Base-by-base conservation (phyloP, 441 rosid species). In the Pelargonium citronellum region DNA sequence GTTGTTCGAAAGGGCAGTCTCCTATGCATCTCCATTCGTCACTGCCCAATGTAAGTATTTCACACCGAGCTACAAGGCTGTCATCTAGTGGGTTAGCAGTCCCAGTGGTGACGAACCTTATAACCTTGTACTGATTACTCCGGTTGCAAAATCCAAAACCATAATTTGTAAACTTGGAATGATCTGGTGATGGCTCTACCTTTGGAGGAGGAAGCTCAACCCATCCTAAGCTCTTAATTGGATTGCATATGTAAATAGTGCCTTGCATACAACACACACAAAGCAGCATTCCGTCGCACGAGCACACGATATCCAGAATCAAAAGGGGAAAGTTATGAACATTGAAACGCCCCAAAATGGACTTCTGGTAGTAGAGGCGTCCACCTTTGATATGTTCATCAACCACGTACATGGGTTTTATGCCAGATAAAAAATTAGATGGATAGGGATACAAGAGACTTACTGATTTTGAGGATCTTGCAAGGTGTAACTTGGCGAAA, bases 401-500 rank as follows among this genome's bases (percentile, higher is more conserved):
- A 53, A 53, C 58, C 58, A 53, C 16, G 19, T 15, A 53, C 16
- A 53, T 53, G 58, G 5, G 58, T 53, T n/a, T 53, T 53, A 4
- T n/a, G 8, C 19, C 19, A 53, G 58, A 53, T 4, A 7, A 53
- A 53, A 53, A 53, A 15, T n/a, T 19, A 53, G 58, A n/a, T 15
- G 58, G 58, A 53, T 53, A 15, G 2, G 58, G 58, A 53, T 4
- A 53, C 58, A 53, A 1, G 19, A 53, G 19, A 15, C 58, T 53
- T 53, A 53, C 58, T n/a, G 58, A 53, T 53, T 53, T 53, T n/a
- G 58, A 53, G 20, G 58, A 53, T 53, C 58, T 53, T n/a, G 58
- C 15, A 24, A 73, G 68, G 22, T 73, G 71, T n/a, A 67, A 46
- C 51, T 53, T 67, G 22, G 41, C 71, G 46, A 73, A 73, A 15